Evolutionary conservation across 2,329 filamentous ascomycete species (phyloP), one percentile per base, ranked within the genome.

Genomic region (Dothistroma septosporum): DNA sequence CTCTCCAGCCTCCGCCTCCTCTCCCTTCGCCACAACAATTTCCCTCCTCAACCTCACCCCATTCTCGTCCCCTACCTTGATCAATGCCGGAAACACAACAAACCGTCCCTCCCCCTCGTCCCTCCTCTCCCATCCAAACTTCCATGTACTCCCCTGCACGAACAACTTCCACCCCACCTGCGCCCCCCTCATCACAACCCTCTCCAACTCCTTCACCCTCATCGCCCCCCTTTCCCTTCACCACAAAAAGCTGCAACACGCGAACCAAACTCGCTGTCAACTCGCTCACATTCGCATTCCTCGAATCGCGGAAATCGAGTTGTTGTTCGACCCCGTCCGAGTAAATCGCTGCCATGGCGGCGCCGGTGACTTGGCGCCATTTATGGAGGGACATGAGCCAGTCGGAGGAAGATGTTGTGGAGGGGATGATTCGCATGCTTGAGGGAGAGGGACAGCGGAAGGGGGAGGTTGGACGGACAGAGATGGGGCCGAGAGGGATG

Each of bases 101-200:
- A 66, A 32, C 5, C 14, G 16, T 2, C 19, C 2, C 2, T 19
- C 44, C 47, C 28, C 37, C 56, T 63, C 63, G 53, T 63, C 61
- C 33, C 37, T 21, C 48, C 57, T 56, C 37, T 62, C 35, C 65
- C 65, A 67, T n/a, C 59, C 65, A 33, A 68, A 66, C 9, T 58
- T 59, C 65, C 65, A 68, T 41, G 61, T 56, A 22, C 60, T 61
- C 14, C 57, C 56, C 53, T 66, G 62, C 31, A 57, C 57, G 28
- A 68, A 66, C 37, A 68, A 46, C 57, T 58, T 62, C 19, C 56
- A 66, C 14, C 61, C 64, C 31, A 66, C 61, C n/a, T 55, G 53
- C 14, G 65, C 64, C 31, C 60, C 64, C 3, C 32, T 35, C 37
- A 53, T 61, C 22, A 66, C 47, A 47, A 66, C 59, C 41, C 48